Base-by-base conservation (phyloP, 2,329 filamentous ascomycete species). In the Chaetomium sp. region DNA sequence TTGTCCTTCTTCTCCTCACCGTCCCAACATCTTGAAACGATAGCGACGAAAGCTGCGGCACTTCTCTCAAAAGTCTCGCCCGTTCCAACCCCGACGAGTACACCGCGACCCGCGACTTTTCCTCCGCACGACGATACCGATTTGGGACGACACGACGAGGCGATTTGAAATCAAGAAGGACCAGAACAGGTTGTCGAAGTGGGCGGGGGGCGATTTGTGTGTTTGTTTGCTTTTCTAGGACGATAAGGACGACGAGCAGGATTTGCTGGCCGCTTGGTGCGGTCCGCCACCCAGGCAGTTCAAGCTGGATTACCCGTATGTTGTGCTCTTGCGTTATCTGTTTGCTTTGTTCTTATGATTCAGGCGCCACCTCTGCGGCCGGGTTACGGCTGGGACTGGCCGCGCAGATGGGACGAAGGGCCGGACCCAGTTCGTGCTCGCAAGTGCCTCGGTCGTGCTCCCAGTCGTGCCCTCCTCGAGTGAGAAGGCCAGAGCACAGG, bases 271-370 rank as follows among this genome's bases (percentile, higher is more conserved):
- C 41, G 54, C 55, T 55, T 62, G 63, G 63, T 61, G 62, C 57
- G 63, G 63, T 63, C 62, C 61, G 56, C 58, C 52, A n/a, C 33
- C 34, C 49, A 27, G 19, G 14, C 38, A 52, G 54, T 53, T 34
- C 57, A 60, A 60, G 44, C 57, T 65, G 63, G 63, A 65, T 54
- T 64, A 61, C 56, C 56, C 61, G 63, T 65, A 61, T 45, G 63
- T 61, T 8, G 11, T 42, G 42, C 41, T 52, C 10, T 36, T 57
- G n/a, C 12, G n/a, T 12, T 6, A 37, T 14, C 19, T 27, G 19
- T 27, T 27, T 27, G 19, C 19, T 27, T 27, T 27, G 19, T 27
- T 27, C 19, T 27, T 27, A 27, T 27, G 19, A 6, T 32, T 12
- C 38, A 38, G 34, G 8, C 33, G 35, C 6, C 37, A 5, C 40